phyloP scores from a whole-genome alignment of 768 basidiomycete species.

The Hygrophoropsis aurantiaca region DNA sequence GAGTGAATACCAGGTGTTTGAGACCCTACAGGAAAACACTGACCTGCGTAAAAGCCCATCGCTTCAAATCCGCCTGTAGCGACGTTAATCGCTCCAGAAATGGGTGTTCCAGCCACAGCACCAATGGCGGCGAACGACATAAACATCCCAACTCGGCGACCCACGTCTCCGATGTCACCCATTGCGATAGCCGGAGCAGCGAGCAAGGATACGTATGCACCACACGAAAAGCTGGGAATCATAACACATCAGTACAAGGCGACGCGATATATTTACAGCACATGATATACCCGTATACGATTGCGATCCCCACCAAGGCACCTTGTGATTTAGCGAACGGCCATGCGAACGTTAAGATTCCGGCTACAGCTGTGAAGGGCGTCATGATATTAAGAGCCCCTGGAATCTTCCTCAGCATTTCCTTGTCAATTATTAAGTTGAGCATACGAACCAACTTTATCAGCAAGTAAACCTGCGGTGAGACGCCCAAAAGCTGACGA shows the following conservation, averaged over 20 bases:
- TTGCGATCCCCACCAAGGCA: conserved; percentile 49
- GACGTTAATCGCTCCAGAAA: conserved; percentile 65
- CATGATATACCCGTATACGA: conserved; percentile 61
- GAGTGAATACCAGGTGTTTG: background rate
- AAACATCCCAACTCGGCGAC: conserved; percentile 64
- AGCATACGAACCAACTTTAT: conserved; percentile 45
- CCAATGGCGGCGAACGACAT: conserved; percentile 61
- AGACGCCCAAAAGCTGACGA: conserved; percentile 64
- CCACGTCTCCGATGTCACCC: conserved; percentile 60
- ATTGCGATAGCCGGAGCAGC: conserved; percentile 58
- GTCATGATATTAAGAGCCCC: conserved; percentile 71
- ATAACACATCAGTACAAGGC: too few relatives aligned
- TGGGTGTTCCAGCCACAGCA: conserved; percentile 68
- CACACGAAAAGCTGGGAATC: conserved; percentile 58
- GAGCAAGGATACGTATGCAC: conserved; percentile 59
- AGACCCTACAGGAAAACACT: conserved; percentile 1
- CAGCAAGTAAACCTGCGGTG: conserved; percentile 50
- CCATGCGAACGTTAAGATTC: conserved; percentile 66
- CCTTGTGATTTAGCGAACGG: conserved; percentile 52
- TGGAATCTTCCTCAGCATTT: conserved; percentile 19
- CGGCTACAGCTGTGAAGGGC: conserved; percentile 57
- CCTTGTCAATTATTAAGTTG: background rate
- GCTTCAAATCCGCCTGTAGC: conserved; percentile 45
- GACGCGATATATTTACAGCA: too few relatives aligned
- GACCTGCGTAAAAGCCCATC: conserved; percentile 42